These are phyloP conservation scores for Haematococcus sp. DNA, from an alignment of 139 green algal species.

Conservation along the genomic window DNA sequence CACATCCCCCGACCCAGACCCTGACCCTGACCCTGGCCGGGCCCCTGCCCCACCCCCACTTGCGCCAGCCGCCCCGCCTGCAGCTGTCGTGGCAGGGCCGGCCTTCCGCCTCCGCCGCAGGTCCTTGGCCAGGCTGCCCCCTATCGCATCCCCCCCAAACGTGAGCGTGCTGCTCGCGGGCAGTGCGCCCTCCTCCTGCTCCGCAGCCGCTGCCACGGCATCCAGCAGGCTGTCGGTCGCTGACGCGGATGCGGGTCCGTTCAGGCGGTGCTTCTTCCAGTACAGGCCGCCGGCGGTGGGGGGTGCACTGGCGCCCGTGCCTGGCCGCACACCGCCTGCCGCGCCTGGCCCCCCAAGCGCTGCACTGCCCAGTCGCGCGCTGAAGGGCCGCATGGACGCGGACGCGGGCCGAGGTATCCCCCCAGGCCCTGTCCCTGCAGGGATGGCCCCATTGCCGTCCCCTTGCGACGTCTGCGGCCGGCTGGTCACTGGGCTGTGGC, in stretches of 20 bases:
- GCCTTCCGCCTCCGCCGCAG: slow-evolving; percentile 29
- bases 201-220: neutral
- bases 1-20: neutral
- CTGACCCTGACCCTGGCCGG: neutral
- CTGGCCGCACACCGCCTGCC: slow-evolving; percentile 2
- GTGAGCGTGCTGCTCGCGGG: slow-evolving; percentile 19
- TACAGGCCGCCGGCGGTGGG: slow-evolving; percentile 31
- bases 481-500: neutral
- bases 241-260: neutral
- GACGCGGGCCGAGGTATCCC: neutral
- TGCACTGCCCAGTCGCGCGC: neutral
- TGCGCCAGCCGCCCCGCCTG: no score
- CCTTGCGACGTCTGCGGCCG: neutral
- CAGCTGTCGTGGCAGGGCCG: neutral
- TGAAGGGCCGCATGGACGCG: neutral
- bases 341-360: no score
- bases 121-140: slow-evolving; percentile 34
- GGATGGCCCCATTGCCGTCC: neutral
- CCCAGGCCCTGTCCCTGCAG: no score
- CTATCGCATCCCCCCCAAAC: slow-evolving; percentile 21
- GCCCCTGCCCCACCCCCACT: no score
- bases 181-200: neutral
- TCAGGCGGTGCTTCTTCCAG: slow-evolving; percentile 43
- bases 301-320: slow-evolving; percentile 18
- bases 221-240: neutral